These are phyloP conservation scores for Xylaria curta DNA, from an alignment of 495 filamentous ascomycete genomes.

Conservation along the genomic window DNA sequence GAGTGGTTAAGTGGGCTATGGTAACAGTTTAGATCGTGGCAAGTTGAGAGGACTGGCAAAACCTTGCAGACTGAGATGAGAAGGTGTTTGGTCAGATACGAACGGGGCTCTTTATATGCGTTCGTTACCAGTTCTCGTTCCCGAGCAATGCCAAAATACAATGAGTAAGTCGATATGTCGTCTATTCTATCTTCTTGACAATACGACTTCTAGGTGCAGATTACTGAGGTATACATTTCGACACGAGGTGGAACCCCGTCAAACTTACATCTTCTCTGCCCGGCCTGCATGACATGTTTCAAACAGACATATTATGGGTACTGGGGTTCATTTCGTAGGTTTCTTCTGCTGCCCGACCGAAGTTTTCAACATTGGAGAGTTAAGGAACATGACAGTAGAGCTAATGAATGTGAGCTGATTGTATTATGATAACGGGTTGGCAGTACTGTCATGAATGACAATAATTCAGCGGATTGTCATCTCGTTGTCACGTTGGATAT, in stretches of 20 bases:
- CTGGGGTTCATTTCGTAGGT: neutral
- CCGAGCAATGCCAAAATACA: neutral
- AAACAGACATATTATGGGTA: neutral
- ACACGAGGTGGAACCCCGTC: neutral
- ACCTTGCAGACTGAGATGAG: constrained; percentile 9
- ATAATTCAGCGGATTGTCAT: neutral
- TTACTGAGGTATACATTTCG: constrained; percentile 13
- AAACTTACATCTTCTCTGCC: neutral
- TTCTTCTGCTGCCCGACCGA: constrained; percentile 14
- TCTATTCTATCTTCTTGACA: neutral
- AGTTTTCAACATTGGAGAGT: neutral
- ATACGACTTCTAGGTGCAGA: neutral
- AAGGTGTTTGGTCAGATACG: neutral
- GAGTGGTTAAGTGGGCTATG: neutral
- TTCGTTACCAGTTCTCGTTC: neutral
- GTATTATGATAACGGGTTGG: neutral
- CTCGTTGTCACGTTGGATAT: no score
- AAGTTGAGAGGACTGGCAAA: neutral
- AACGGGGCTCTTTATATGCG: constrained; percentile 12
- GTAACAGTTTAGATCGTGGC: neutral
- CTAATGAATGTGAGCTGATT: neutral
- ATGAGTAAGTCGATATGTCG: neutral
- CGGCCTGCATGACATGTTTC: constrained; percentile 4
- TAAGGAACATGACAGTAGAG: neutral
- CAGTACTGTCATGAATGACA: neutral